Percentiles rank a stretch among this genome's conserved stretches.
Conservation (phyloP, 495 filamentous ascomycete species). For the Talaromyces liani region DNA sequence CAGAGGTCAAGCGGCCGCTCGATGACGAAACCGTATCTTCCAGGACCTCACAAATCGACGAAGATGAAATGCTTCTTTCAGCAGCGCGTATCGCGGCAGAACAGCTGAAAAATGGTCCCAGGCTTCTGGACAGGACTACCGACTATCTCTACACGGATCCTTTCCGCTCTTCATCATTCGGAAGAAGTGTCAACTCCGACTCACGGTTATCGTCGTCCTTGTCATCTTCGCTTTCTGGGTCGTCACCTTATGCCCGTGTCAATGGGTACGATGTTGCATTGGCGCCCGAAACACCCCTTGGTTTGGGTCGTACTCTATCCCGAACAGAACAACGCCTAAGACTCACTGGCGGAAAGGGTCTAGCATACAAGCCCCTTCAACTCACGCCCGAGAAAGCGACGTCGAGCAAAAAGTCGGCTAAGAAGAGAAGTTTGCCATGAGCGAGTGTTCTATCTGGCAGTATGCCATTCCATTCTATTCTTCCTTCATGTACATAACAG, state of each 20-base stretch:
- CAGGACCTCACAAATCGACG: constrained; percentile 26
- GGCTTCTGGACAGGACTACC: constrained; percentile 21
- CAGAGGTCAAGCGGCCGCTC: constrained; percentile 15
- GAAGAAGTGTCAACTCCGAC: constrained; percentile 16
- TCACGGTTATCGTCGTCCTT: neutral
- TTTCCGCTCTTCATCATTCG: constrained; percentile 19
- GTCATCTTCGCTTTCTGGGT: constrained; percentile 11
- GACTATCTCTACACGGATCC: constrained; percentile 13
- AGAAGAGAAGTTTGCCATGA: neutral
- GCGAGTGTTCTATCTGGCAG: neutral
- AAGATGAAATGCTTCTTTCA: constrained; percentile 36
- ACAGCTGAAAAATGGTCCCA: constrained; percentile 29
- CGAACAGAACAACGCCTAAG: constrained; percentile 35
- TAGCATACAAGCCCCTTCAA: constrained; percentile 35
- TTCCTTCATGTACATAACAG: neutral
- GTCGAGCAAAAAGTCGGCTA: neutral
- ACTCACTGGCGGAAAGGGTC: constrained; percentile 30
- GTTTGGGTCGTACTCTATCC: constrained; percentile 31
- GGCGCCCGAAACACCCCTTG: constrained; percentile 30
- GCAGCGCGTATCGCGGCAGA: constrained; percentile 38
- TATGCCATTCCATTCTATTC: neutral
- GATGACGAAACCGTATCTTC: constrained; percentile 16
- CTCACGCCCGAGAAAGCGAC: constrained; percentile 21
- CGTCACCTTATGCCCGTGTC: constrained; percentile 21
- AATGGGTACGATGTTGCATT: constrained; percentile 33